Evolutionary conservation across 345 rosid species (phyloP).

Genomic region (Barbarea vulgaris): DNA sequence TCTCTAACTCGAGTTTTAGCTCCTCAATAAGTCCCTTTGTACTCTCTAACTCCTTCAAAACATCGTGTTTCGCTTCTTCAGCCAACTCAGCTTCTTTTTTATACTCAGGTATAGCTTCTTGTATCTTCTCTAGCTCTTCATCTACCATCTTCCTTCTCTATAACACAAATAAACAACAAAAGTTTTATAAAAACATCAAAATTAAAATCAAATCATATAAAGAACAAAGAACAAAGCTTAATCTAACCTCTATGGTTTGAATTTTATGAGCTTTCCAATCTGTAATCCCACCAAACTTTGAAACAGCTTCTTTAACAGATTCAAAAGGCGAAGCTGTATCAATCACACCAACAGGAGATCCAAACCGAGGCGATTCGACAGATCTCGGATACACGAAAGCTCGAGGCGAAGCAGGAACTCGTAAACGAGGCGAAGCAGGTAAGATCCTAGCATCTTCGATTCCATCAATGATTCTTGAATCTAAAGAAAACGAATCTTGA

Average conservation of each 20-base stretch:
- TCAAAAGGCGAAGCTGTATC: slow-evolving; percentile 91
- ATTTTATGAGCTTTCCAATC: slow-evolving; percentile 96
- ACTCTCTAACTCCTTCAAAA: slow-evolving; percentile 67
- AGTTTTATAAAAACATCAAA: not conserved
- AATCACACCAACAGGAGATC: slow-evolving; percentile 38
- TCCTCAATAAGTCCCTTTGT: slow-evolving; percentile 74
- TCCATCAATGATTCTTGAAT: slow-evolving; percentile 29
- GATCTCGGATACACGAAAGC: slow-evolving; percentile 43
- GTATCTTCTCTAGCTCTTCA: slow-evolving; percentile 74
- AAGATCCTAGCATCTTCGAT: slow-evolving; percentile 40
- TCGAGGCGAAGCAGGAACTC: slow-evolving; percentile 39
- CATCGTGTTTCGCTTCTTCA: slow-evolving; percentile 60
- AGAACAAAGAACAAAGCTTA: not conserved
- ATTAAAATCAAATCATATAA: not conserved
- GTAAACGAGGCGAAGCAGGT: slow-evolving; percentile 29
- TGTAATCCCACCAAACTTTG: slow-evolving; percentile 93
- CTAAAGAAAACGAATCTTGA: slow-evolving; percentile 39
- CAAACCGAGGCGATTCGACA: slow-evolving; percentile 37
- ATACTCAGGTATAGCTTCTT: slow-evolving; percentile 67
- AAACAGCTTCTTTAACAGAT: slow-evolving; percentile 89
- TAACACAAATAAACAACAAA: not conserved
- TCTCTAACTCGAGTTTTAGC: slow-evolving; percentile 79
- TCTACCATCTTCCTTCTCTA: slow-evolving; percentile 85
- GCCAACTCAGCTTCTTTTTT: slow-evolving; percentile 65
- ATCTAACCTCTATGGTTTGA: slow-evolving; percentile 77